A percentile compares a stretch with the other conserved stretches of the same genome.
phyloP scores from a whole-genome alignment of 768 basidiomycete genomes.

The Mycena pura region DNA sequence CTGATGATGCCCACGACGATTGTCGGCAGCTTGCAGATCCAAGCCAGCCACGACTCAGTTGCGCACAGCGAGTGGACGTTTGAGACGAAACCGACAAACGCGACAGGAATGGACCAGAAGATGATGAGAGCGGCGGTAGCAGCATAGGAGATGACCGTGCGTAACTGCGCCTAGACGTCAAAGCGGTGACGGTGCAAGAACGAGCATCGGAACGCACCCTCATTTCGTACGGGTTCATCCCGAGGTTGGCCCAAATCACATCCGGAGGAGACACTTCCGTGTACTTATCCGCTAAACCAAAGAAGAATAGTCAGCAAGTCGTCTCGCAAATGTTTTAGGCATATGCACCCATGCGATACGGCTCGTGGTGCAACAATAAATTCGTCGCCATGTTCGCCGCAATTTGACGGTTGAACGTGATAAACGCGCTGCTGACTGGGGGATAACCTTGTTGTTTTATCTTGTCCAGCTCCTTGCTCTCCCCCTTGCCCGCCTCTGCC shows the following conservation, averaged over 20 bases:
- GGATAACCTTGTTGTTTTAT: constrained; percentile 51
- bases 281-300: constrained; percentile 67
- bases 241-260: constrained; percentile 91
- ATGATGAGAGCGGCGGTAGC: constrained; percentile 83
- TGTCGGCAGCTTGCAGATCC: constrained; percentile 77
- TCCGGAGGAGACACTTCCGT: constrained; percentile 87
- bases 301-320: background rate
- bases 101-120: constrained; percentile 88
- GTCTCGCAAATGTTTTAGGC: background rate
- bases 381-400: constrained; percentile 89
- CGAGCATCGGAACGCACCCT: constrained; percentile 44
- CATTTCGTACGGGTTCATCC: constrained; percentile 88
- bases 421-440: constrained; percentile 75
- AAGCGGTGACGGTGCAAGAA: background rate
- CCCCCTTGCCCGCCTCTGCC: constrained; percentile 39
- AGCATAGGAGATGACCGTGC: constrained; percentile 71
- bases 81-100: constrained; percentile 86
- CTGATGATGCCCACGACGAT: constrained; percentile 81
- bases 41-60: constrained; percentile 73
- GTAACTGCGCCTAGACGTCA: constrained; percentile 39
- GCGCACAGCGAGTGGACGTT: constrained; percentile 77
- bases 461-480: constrained; percentile 26
- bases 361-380: constrained; percentile 77
- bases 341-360: constrained; percentile 74
- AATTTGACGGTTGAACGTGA: constrained; percentile 92